Conservation (phyloP, 805 yeast genomes). For the Suhomyces pyralidae region DNA sequence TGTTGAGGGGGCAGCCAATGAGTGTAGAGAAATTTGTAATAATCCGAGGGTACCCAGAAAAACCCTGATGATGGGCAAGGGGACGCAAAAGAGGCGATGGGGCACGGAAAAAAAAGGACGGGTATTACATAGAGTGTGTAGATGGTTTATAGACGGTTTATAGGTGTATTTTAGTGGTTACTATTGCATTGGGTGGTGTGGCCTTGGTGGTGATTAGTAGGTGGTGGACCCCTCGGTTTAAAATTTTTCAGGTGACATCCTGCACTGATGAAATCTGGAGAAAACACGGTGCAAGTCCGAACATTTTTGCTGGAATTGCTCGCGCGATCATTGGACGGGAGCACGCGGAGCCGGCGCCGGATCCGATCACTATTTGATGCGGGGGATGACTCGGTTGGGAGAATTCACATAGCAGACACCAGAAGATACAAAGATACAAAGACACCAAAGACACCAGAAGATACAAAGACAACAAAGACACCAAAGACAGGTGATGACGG, state of each 20-base stretch:
- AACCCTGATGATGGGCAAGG: background rate
- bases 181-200: too few species aligned
- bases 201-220: too few species aligned
- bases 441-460: too few species aligned
- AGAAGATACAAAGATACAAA: too few species aligned
- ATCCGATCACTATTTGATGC: background rate
- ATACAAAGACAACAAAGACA: too few species aligned
- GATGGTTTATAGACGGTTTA: background rate
- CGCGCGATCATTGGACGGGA: slow-evolving; percentile 16
- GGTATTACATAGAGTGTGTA: too few species aligned
- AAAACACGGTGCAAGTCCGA: slow-evolving; percentile 18
- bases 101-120: too few species aligned
- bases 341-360: slow-evolving; percentile 23
- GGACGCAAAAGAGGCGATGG: background rate
- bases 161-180: too few species aligned
- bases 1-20: slow-evolving; percentile 19
- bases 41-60: background rate
- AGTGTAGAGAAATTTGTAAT: slow-evolving; percentile 21
- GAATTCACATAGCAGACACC: too few species aligned
- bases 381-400: too few species aligned
- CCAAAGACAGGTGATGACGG: too few species aligned
- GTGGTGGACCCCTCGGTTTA: background rate
- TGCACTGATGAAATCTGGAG: slow-evolving; percentile 8
- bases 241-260: slow-evolving; percentile 1
- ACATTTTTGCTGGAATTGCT: slow-evolving; percentile 9